phyloP scores from a whole-genome alignment of 306 rosid genomes.

The Astragalus glycyphyllos region DNA sequence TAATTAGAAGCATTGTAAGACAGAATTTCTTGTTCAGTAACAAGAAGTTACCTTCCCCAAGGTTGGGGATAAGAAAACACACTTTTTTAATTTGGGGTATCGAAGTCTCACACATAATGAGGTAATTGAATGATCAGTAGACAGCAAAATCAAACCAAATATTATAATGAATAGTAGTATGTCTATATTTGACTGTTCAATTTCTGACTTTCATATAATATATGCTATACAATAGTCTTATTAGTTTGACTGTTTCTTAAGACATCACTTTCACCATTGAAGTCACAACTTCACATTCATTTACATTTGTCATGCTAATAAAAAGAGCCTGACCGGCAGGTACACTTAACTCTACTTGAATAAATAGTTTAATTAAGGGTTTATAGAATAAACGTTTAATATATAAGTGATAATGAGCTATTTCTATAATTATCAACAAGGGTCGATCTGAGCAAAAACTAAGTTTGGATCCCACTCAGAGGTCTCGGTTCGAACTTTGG shows the following conservation, averaged over 20 bases:
- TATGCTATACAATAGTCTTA: not conserved
- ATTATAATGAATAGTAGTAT: not conserved
- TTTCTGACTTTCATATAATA: not conserved
- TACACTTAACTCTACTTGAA: not conserved
- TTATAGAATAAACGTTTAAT: no score
- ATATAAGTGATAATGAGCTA: no score
- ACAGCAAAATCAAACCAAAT: constrained; percentile 2
- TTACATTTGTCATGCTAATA: constrained; percentile 24
- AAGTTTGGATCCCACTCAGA: no score
- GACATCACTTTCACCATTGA: not conserved
- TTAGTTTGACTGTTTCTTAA: constrained; percentile 16
- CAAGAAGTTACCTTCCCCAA: not conserved
- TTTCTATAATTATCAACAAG: no score
- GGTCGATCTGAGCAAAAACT: no score
- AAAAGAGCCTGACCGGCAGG: not conserved
- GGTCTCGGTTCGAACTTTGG: no score
- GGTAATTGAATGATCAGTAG: not conserved
- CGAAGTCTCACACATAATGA: no score
- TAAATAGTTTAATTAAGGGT: no score
- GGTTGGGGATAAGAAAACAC: no score
- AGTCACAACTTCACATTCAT: constrained; percentile 33
- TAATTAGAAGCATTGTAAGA: not conserved
- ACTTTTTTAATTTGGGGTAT: no score
- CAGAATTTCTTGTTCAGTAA: constrained; percentile 6
- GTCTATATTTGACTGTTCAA: constrained; percentile 7